Evolutionary conservation across 345 rosid species (phyloP), one percentile per base, ranked within the genome.

Genomic region (Lagerstroemia speciosa): DNA sequence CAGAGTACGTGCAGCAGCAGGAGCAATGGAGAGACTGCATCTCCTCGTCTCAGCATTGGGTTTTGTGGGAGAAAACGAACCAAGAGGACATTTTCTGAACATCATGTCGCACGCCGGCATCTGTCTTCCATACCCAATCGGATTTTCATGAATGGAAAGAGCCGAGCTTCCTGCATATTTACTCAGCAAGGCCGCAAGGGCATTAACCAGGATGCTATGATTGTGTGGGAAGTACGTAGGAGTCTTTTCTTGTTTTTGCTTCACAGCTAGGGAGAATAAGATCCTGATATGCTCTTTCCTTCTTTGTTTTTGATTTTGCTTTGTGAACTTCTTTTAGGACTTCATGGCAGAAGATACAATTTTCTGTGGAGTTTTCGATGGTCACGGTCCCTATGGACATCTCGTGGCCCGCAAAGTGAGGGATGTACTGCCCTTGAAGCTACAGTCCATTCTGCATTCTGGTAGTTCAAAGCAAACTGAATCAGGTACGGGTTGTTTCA

Each of bases 161-260:
- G 97, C 81, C 79, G 80, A 74, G 79, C 73, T 70, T 88, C 98
- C 68, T 95, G 98, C 78, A 79, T 95, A 72, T 95, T 92, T 71
- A 95, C 99, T 60, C 99, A 92, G 76, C 98, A 95, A 73, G 99
- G 99, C 36, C 91, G 92, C 38, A 95, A 95, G 84, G 99, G 99
- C 64, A 82, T 92, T 62, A 95, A 95, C 70, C 99, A 95, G 80
- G 99, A 95, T 43, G 92, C 99, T 0, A 92, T 95, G 99, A 76
- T 95, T 61, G 98, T 95, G 29, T 95, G 99, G 99, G 99, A 95
- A 81, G 99, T 95, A 78, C 86, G 96, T 80, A 82, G 60, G 12
- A 24, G n/a, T n/a, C 15, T n/a, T 24, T 53, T 58, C 19, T 58
- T 27, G 29, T 6, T 27, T 27, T 58, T 58, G 12, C 29, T 53